A percentile compares a stretch with the other conserved stretches of the same genome.
Conservation (phyloP, 495 filamentous ascomycete species). For the Aspergillus sparsus region DNA sequence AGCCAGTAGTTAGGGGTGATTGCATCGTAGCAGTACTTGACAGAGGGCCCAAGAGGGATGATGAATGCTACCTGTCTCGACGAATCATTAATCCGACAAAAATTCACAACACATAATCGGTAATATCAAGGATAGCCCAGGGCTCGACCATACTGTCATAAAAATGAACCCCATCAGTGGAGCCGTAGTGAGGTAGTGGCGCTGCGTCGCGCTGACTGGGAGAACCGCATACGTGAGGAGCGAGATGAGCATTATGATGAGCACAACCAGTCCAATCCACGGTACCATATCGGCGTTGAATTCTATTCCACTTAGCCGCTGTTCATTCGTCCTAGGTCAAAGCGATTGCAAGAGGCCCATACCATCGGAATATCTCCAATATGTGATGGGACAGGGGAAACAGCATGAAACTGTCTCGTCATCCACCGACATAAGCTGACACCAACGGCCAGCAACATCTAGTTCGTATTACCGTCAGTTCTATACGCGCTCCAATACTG, state of each 20-base stretch:
- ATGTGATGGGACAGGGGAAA: conserved; percentile 18
- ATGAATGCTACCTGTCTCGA: conserved; percentile 59
- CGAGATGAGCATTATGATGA: conserved; percentile 65
- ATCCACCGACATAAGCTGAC: not conserved
- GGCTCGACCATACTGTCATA: conserved; percentile 42
- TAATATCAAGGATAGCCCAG: not conserved
- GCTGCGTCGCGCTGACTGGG: conserved; percentile 71
- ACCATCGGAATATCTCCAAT: conserved; percentile 12
- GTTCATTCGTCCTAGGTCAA: not conserved
- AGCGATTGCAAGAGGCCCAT: not conserved
- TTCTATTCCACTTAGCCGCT: not conserved
- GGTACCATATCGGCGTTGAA: conserved; percentile 55
- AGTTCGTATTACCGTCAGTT: not conserved
- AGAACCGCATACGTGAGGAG: conserved; percentile 71
- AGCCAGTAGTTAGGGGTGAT: conserved; percentile 86
- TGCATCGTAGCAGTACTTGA: conserved; percentile 71
- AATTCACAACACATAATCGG: too few relatives aligned
- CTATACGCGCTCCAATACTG: not conserved
- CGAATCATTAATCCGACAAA: not conserved
- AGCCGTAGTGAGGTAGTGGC: conserved; percentile 71
- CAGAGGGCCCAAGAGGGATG: conserved; percentile 68
- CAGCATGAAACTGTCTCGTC: conserved; percentile 14
- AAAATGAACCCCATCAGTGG: conserved; percentile 31
- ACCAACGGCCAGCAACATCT: conserved; percentile 16
- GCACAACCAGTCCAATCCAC: conserved; percentile 68